Conservation (phyloP, 164 flowering plant genomes). For the Houttuynia cordata region DNA sequence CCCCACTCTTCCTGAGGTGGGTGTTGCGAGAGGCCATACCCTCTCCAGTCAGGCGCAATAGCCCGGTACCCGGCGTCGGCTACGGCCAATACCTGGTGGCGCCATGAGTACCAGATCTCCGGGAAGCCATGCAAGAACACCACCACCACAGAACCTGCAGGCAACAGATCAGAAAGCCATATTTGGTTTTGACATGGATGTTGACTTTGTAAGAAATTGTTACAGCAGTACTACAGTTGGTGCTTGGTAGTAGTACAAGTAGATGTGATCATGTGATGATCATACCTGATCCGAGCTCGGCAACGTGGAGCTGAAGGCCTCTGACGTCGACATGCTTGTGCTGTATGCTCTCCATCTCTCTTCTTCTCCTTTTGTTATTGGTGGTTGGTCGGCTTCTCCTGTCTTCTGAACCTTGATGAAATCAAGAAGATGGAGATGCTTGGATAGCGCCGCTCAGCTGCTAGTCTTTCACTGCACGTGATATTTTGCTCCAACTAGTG, state of each 20-base stretch:
- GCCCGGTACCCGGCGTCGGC: conserved; percentile 43
- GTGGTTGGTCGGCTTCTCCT: too few relatives aligned
- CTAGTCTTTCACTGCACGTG: too few relatives aligned
- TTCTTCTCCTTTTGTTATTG: too few relatives aligned
- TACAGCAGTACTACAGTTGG: too few relatives aligned
- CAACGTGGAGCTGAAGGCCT: conserved; percentile 35
- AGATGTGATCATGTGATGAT: too few relatives aligned
- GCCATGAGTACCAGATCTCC: conserved; percentile 51
- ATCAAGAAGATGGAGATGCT: too few relatives aligned
- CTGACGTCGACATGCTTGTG: conserved; percentile 22
- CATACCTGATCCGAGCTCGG: conserved; percentile 18
- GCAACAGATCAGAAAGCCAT: neutral
- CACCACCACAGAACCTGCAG: conserved; percentile 20
- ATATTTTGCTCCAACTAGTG: too few relatives aligned
- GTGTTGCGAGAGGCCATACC: conserved; percentile 53
- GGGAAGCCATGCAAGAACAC: conserved; percentile 48
- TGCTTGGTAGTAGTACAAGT: too few relatives aligned
- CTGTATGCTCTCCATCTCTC: conserved; percentile 22
- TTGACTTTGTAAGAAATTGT: too few relatives aligned
- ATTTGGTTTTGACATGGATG: neutral
- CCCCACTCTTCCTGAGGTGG: conserved; percentile 22
- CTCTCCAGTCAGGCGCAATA: conserved; percentile 43
- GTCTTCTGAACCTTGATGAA: too few relatives aligned
- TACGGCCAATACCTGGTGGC: conserved; percentile 51
- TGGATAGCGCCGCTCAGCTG: too few relatives aligned